A percentile compares a stretch with the other conserved stretches of the same genome.
phyloP scores from a whole-genome alignment of 2,329 filamentous ascomycete species.

The Hirsutella rhossiliensis region DNA sequence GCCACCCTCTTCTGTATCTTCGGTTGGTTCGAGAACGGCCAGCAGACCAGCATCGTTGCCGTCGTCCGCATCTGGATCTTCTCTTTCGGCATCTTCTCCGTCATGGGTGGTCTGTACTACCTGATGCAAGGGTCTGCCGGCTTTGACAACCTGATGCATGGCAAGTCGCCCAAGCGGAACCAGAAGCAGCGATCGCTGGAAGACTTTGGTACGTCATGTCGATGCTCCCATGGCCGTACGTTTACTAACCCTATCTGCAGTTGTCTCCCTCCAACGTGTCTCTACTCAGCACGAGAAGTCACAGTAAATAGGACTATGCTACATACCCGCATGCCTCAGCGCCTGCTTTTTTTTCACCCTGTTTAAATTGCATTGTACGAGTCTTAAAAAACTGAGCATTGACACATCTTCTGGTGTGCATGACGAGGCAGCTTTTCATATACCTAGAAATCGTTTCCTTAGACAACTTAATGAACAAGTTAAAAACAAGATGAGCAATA shows the following conservation, averaged over 20 bases:
- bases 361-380: conserved; percentile 28
- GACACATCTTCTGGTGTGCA: conserved; percentile 13
- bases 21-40: conserved; percentile 60
- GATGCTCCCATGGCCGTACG: not conserved
- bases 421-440: conserved; percentile 24
- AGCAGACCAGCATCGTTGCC: conserved; percentile 65
- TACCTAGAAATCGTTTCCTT: conserved; percentile 22
- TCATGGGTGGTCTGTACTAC: conserved; percentile 64
- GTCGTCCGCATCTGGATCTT: conserved; percentile 87
- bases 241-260: conserved; percentile 30
- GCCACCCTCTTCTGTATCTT: conserved; percentile 80
- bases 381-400: conserved; percentile 14
- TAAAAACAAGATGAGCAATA: not conserved
- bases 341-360: not conserved
- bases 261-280: conserved; percentile 80
- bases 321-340: conserved; percentile 25
- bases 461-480: conserved; percentile 30
- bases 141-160: conserved; percentile 90
- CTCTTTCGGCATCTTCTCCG: conserved; percentile 79
- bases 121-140: conserved; percentile 68
- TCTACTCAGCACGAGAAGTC: conserved; percentile 89
- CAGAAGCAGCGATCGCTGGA: conserved; percentile 76
- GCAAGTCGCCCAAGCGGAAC: conserved; percentile 70
- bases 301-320: conserved; percentile 38
- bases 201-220: conserved; percentile 65